Evolutionary conservation across 371 early-diverging fungal species (phyloP), one percentile per base, ranked within the genome.

Genomic region (Apophysomyces ossiformis): DNA sequence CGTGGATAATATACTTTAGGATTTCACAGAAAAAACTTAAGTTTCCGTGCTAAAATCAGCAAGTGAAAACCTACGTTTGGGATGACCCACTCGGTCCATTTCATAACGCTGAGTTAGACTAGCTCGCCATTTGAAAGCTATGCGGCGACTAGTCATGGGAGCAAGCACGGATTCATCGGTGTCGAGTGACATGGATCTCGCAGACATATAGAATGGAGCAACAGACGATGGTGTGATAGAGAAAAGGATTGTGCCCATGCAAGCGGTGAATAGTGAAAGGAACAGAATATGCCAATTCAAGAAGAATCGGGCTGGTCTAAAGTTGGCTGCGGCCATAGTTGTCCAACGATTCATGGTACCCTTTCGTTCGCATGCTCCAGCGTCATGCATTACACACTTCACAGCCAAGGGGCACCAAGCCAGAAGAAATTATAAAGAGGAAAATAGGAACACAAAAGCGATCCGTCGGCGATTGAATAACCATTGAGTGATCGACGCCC

Each of bases 1-100:
- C 80, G 75, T 32, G 86, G 83, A 68, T 74, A 82, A 60, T 85
- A 84, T 36, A 83, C 77, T 79, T 39, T 18, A 26, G 32, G 3
- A 3, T 56, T 54, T 38, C 0, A 21, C 43, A 59, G 35, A 15
- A 16, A 37, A 3, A 26, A 26, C 32, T 26, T 26, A 26, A 26
- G 32, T 26, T 26, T 26, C 32, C 32, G 32, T 26, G 11, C 54
- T 16, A 50, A 50, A 50, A n/a, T 37, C 16, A 32, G 32, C 12
- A 16, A 60, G 59, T 7, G 5, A 32, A 8, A 7, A 18, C 60
- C 56, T 70, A 74, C 79, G 62, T 67, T 79, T 72, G 36, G 79
- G 70, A 61, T 67, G 67, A 60, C 57, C 65, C 18, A 72, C 44
- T 45, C 63, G 64, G 45, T 54, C 64, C 65, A 36, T 45, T 21